Percentiles rank a stretch among this genome's conserved stretches.
Conservation (phyloP, 2,329 filamentous ascomycete species). For the Cordyceps cicadae region DNA sequence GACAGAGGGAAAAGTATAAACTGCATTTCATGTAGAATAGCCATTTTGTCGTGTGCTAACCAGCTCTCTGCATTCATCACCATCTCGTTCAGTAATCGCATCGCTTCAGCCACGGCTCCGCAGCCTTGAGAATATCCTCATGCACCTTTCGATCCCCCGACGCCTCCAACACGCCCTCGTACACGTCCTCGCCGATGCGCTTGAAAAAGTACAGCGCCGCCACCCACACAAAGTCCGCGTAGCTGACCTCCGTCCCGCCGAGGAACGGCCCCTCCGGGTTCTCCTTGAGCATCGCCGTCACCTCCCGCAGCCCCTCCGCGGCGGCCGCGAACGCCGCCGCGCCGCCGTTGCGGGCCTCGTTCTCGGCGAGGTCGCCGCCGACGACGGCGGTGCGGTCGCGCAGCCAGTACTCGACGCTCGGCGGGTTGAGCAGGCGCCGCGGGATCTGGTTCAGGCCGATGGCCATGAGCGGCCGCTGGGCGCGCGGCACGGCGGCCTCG, state of each 20-base stretch:
- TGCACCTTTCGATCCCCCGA: conserved; percentile 32
- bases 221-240: conserved; percentile 51
- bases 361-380: conserved; percentile 46
- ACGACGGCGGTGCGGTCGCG: conserved; percentile 38
- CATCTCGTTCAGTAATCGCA: conserved; percentile 23
- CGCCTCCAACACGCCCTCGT: conserved; percentile 26
- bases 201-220: conserved; percentile 37
- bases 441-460: conserved; percentile 43
- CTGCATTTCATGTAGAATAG: too few relatives aligned
- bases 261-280: conserved; percentile 53
- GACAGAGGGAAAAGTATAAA: too few relatives aligned
- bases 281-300: conserved; percentile 43
- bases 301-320: conserved; percentile 24
- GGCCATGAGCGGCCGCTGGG: conserved; percentile 31
- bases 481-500: conserved; percentile 27
- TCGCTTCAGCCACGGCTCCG: conserved; percentile 33
- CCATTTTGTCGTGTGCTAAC: too few relatives aligned
- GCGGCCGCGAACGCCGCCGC: conserved; percentile 41
- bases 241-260: conserved; percentile 45
- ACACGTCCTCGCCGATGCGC: conserved; percentile 26
- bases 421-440: conserved; percentile 39
- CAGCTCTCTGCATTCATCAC: too few relatives aligned
- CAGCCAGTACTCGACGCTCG: conserved; percentile 47
- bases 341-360: conserved; percentile 38
- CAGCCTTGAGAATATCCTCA: conserved; percentile 30